These are phyloP conservation scores for Cerrena zonata DNA, from an alignment of 1,284 basidiomycete genomes.

Conservation along the genomic window DNA sequence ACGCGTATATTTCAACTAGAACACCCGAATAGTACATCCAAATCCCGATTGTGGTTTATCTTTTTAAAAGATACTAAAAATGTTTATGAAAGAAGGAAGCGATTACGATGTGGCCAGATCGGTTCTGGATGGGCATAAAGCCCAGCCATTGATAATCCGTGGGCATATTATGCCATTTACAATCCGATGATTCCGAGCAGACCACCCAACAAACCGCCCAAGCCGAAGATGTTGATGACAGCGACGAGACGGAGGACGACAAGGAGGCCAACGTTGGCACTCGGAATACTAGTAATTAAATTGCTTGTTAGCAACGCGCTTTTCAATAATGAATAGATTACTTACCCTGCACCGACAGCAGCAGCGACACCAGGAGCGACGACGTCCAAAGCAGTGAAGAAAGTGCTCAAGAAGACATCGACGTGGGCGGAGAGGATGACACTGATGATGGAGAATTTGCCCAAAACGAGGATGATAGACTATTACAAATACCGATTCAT, in stretches of 20 bases:
- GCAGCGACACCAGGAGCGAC: background rate
- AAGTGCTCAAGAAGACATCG: constrained; percentile 5
- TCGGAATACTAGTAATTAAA: background rate
- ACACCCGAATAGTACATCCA: too few relatives aligned
- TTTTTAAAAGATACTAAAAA: too few relatives aligned
- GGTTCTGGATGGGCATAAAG: background rate
- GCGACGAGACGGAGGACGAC: constrained; percentile 4
- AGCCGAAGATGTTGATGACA: constrained; percentile 4
- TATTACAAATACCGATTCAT: too few relatives aligned
- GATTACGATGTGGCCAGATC: too few relatives aligned
- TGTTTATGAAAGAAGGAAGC: too few relatives aligned
- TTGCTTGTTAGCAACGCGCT: background rate
- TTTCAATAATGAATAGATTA: background rate
- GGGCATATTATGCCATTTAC: background rate
- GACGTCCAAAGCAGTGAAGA: constrained; percentile 4
- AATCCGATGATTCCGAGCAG: constrained; percentile 6
- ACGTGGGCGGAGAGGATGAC: background rate
- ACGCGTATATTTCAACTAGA: too few relatives aligned
- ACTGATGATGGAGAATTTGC: constrained; percentile 6
- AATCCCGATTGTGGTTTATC: too few relatives aligned
- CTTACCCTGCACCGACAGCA: constrained; percentile 3
- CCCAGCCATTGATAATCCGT: background rate
- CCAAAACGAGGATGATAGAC: constrained; percentile 4
- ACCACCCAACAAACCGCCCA: constrained; percentile 6
- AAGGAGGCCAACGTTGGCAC: background rate